Evolutionary conservation across 73 alveolate genomes (phyloP).

Genomic region (Strombidium stylifer): DNA sequence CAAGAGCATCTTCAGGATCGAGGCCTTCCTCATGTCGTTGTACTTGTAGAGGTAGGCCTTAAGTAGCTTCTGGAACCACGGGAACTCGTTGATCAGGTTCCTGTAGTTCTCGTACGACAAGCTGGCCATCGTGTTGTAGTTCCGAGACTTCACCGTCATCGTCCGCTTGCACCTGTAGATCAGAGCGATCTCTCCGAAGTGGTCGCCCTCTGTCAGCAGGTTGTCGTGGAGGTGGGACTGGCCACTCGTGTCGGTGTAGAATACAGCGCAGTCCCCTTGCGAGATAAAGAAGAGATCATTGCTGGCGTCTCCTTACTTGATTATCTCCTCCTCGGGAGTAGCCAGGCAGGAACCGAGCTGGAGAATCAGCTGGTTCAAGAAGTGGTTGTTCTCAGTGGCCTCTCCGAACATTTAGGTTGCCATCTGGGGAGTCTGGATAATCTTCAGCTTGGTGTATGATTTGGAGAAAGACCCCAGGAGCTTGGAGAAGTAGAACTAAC

Average conservation of each 20-base stretch:
- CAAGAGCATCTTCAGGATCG: constrained; percentile 9
- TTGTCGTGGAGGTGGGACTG: not conserved
- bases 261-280: constrained; percentile 45
- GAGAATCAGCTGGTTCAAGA: no score
- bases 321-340: constrained; percentile 39
- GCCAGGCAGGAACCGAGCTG: constrained; percentile 5
- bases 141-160: constrained; percentile 38
- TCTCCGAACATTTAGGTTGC: no score
- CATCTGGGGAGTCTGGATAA: no score
- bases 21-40: constrained; percentile 37
- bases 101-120: constrained; percentile 10
- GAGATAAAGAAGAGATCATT: constrained; percentile 49
- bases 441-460: no score
- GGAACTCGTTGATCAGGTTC: constrained; percentile 34
- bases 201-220: constrained; percentile 29
- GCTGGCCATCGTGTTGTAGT: constrained; percentile 47
- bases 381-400: no score
- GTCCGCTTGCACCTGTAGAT: constrained; percentile 57
- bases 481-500: not conserved
- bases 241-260: constrained; percentile 2
- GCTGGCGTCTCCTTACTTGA: constrained; percentile 1
- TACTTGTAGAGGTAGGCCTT: constrained; percentile 30
- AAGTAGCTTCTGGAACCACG: constrained; percentile 22
- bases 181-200: constrained; percentile 55
- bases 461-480: no score